Evolutionary conservation across 2,329 filamentous ascomycete genomes (phyloP).

Genomic region (Emergomyces africanus): DNA sequence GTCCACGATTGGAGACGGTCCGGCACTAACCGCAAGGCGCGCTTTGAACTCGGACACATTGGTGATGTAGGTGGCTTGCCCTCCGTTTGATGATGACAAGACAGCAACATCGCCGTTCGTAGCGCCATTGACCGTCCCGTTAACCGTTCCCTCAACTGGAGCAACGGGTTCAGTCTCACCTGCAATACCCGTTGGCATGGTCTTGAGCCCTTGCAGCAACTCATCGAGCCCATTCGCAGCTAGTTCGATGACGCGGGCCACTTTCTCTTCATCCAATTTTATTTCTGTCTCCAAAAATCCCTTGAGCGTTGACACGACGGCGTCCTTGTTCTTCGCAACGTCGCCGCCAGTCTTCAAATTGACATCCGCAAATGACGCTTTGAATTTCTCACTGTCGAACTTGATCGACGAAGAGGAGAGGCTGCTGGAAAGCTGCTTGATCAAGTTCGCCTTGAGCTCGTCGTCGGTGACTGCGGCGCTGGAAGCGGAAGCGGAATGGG

Average conservation of each 20-base stretch:
- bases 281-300: conserved; percentile 38
- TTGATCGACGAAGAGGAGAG: conserved; percentile 36
- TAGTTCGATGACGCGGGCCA: conserved; percentile 37
- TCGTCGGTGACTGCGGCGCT: conserved; percentile 1
- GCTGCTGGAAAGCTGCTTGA: conserved; percentile 33
- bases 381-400: conserved; percentile 30
- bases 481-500: conserved; percentile 1
- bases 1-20: conserved; percentile 59
- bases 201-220: conserved; percentile 35
- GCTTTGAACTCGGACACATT: conserved; percentile 76
- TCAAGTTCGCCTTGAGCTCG: conserved; percentile 23
- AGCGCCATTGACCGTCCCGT: conserved; percentile 18
- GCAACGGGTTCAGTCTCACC: neutral
- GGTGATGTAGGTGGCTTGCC: conserved; percentile 50
- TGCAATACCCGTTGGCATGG: conserved; percentile 20
- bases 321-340: conserved; percentile 28
- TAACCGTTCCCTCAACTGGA: conserved; percentile 21
- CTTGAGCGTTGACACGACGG: conserved; percentile 40
- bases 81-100: conserved; percentile 18
- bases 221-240: conserved; percentile 23
- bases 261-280: conserved; percentile 38
- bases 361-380: conserved; percentile 32
- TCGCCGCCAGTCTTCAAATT: conserved; percentile 30
- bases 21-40: conserved; percentile 56
- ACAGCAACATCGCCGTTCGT: conserved; percentile 20